Evolutionary conservation across 2,329 filamentous ascomycete species (phyloP).

Genomic region (Leptographium procerum): DNA sequence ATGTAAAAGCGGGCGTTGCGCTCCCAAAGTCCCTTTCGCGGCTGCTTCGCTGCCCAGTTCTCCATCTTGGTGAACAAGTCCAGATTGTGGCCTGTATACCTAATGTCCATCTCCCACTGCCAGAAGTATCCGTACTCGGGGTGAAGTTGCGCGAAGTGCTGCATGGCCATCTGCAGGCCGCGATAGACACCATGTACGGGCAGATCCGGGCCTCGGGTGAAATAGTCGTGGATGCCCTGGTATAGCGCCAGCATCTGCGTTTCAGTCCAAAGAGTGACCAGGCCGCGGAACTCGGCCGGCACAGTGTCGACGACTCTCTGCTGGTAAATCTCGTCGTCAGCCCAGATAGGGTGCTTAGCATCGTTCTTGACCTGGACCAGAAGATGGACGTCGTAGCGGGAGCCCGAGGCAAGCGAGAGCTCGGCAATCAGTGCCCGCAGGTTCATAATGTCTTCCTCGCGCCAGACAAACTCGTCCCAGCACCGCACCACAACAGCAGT

Average conservation of each 20-base stretch:
- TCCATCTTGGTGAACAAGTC: slow-evolving; percentile 59
- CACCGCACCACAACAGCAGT: slow-evolving; percentile 74
- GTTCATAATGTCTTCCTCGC: slow-evolving; percentile 69
- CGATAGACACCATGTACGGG: slow-evolving; percentile 89
- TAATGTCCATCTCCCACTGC: slow-evolving; percentile 93
- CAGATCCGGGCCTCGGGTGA: slow-evolving; percentile 51
- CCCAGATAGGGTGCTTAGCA: slow-evolving; percentile 64
- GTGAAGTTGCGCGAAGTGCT: slow-evolving; percentile 81
- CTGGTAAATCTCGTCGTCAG: slow-evolving; percentile 57
- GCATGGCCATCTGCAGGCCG: slow-evolving; percentile 85
- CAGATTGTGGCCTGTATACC: slow-evolving; percentile 82
- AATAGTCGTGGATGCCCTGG: slow-evolving; percentile 73
- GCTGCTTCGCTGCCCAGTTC: slow-evolving; percentile 60
- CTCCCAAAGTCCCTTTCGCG: slow-evolving; percentile 72
- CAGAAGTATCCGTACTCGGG: slow-evolving; percentile 86
- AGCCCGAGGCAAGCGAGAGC: slow-evolving; percentile 66
- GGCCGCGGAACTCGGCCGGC: slow-evolving; percentile 74
- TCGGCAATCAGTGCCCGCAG: slow-evolving; percentile 77
- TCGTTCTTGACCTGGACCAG: slow-evolving; percentile 77
- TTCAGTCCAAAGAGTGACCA: slow-evolving; percentile 89
- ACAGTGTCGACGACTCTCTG: slow-evolving; percentile 56
- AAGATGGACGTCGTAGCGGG: slow-evolving; percentile 77
- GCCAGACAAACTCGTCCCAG: slow-evolving; percentile 72
- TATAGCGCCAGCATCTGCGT: slow-evolving; percentile 87
- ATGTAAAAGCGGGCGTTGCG: slow-evolving; percentile 69